Base-by-base conservation (phyloP, 805 yeast species). In the Monosporozyma unispora region DNA sequence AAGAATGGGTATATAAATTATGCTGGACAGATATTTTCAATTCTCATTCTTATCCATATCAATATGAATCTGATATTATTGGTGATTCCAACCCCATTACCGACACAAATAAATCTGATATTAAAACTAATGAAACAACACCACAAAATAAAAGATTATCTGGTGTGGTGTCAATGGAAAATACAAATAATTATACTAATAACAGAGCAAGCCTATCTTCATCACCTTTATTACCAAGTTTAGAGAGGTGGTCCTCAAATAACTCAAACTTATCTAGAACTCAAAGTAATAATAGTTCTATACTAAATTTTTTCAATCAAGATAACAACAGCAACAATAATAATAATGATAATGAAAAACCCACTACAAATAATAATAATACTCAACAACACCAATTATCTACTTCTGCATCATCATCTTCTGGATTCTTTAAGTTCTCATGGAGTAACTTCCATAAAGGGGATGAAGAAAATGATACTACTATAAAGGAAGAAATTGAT, bases 371-470 rank as follows among this genome's bases (percentile, higher is more conserved):
- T 11, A 44, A 33, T 4, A 52, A 43, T 31, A 48, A 44, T 18
- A 43, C 23, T 14, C 8, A 12, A 10, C n/a, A 33, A 29, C 27
- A 45, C 19, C 44, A 23, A 41, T 25, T 25, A 25, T 44, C 46
- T 10, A 46, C 55, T 46, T 37, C 63, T 55, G 50, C 48, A 19
- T 42, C 53, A 60, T n/a, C 49, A 2, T 44, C 52, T 9, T 51
- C 54, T 25, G 52, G 52, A 8, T 22, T 80, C 87, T 60, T 63
- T 45, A 54, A 57, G 33, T 60, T 63, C 46, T 57, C 72, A 59
- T 54, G 76, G 75, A 54, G 59, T n/a, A 63, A 61, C 8, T 62
- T 58, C 48, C 57, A 49, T 46, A 58, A 62, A 47, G 38, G 28
- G 12, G 48, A 53, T 46, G 58, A 56, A n/a, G 44, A 41, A 12